These are phyloP conservation scores for Hypomontagnella monticulosa DNA, from an alignment of 495 filamentous ascomycete genomes.

Conservation along the genomic window DNA sequence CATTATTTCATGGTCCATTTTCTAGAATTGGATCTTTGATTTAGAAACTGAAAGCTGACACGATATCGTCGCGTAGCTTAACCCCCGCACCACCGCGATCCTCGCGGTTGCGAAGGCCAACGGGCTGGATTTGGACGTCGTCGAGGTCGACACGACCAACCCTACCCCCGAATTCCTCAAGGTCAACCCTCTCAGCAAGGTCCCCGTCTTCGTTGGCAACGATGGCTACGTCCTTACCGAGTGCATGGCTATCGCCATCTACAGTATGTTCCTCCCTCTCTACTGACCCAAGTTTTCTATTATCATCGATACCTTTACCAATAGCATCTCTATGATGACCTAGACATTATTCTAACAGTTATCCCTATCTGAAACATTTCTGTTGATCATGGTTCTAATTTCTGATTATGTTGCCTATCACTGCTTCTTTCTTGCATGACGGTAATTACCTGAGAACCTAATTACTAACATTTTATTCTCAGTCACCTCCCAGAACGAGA, in stretches of 20 bases:
- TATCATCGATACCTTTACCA: constrained; percentile 21
- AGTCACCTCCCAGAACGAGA: constrained; percentile 99
- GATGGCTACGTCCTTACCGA: constrained; percentile 93
- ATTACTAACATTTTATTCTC: constrained; percentile 49
- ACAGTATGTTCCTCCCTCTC: constrained; percentile 74
- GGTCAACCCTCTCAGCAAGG: constrained; percentile 85
- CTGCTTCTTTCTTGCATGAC: constrained; percentile 18
- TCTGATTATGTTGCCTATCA: constrained; percentile 57
- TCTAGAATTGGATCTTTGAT: constrained; percentile 10
- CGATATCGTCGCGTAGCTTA: constrained; percentile 65
- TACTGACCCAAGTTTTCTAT: background rate
- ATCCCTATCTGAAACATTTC: constrained; percentile 96
- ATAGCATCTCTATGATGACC: constrained; percentile 74
- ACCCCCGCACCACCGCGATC: constrained; percentile 88
- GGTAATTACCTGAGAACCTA: constrained; percentile 41
- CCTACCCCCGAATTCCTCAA: constrained; percentile 79
- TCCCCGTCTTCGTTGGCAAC: constrained; percentile 90
- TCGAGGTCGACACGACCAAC: constrained; percentile 70
- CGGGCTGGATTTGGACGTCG: constrained; percentile 86
- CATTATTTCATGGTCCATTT: constrained; percentile 6
- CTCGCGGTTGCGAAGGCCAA: constrained; percentile 95
- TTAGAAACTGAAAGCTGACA: constrained; percentile 44
- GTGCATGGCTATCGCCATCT: constrained; percentile 94
- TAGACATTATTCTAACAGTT: constrained; percentile 82
- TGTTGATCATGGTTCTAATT: constrained; percentile 79